Conservation (phyloP, 2,329 filamentous ascomycete species). For the Hypoxylon sp. region DNA sequence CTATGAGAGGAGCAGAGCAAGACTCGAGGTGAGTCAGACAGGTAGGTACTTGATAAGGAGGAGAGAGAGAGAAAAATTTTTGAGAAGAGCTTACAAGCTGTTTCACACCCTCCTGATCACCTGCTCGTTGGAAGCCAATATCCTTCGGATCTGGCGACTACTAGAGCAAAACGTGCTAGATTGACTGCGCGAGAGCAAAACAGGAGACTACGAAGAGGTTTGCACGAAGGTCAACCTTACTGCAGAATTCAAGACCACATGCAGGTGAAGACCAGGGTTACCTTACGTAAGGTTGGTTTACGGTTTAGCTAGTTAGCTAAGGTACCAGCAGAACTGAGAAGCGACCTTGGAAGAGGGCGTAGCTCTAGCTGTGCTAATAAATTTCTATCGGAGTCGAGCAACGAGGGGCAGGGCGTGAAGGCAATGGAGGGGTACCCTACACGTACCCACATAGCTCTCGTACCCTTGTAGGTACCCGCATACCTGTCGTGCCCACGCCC, state of each 20-base stretch:
- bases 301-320: not conserved
- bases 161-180: conserved; percentile 3
- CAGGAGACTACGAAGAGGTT: conserved; percentile 17
- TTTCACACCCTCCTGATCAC: not conserved
- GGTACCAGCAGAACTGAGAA: not conserved
- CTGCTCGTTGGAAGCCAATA: not conserved
- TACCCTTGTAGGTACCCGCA: not conserved
- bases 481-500: not conserved
- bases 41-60: not conserved
- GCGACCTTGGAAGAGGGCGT: not conserved
- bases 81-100: conserved; percentile 21
- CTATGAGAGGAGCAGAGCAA: not conserved
- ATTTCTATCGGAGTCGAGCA: not conserved
- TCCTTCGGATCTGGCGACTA: conserved; percentile 1
- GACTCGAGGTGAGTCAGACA: conserved; percentile 40
- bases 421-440: conserved; percentile 24
- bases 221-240: not conserved
- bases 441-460: not conserved
- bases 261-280: not conserved
- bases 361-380: conserved; percentile 5
- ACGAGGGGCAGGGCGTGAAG: conserved; percentile 12
- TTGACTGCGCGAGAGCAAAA: conserved; percentile 7
- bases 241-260: conserved; percentile 17
- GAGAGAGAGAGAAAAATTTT: conserved; percentile 20
- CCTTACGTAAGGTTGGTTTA: not conserved